Base-by-base conservation (phyloP, 257 asterid species). In the Osmanthus fragrans region DNA sequence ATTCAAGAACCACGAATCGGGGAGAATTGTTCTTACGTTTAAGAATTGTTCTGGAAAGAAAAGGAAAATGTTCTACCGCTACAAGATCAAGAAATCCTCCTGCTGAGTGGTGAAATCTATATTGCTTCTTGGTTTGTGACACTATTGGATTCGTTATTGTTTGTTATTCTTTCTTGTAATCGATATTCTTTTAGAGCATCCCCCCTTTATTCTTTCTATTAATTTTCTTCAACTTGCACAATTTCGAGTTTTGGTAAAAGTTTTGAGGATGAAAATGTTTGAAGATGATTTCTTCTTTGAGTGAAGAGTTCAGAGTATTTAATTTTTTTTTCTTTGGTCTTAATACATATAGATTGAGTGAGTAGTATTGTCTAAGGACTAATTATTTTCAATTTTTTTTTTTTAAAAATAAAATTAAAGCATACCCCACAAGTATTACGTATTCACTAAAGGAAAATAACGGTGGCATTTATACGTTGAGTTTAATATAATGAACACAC, bases 1-100 rank as follows among this genome's bases (percentile, higher is more conserved):
- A 15, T 92, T 92, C 88, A 90, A 89, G 92, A 92, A 87, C 83
- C 79, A 84, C 15, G 96, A 89, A 75, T 70, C 89, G 1, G 97
- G 97, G 73, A 90, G 89, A 70, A 81, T 92, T 65, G 87, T 89
- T 64, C 78, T 92, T 33, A 86, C 89, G 3, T 85, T 90, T 15
- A 79, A 79, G 67, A 92, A 92, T 54, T 37, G 81, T 68, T 90
- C 96, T 5, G 90, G 89, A 79, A 92, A 90, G 93, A 89, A 90
- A 51, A 90, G 88, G 93, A 92, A 82, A 80, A 83, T 87, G 72
- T 90, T 92, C 82, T 86, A 85, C 64, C 83, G 94, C 30, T 79
- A 78, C 87, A 92, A 88, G 88, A 84, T 89, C 79, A 89, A 89
- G 77, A 92, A 89, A 80, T 74, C 90, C 51, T 27, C 84, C 76